Base-by-base conservation (phyloP, 768 basidiomycete species). In the Coprinellus aureogranulatus region DNA sequence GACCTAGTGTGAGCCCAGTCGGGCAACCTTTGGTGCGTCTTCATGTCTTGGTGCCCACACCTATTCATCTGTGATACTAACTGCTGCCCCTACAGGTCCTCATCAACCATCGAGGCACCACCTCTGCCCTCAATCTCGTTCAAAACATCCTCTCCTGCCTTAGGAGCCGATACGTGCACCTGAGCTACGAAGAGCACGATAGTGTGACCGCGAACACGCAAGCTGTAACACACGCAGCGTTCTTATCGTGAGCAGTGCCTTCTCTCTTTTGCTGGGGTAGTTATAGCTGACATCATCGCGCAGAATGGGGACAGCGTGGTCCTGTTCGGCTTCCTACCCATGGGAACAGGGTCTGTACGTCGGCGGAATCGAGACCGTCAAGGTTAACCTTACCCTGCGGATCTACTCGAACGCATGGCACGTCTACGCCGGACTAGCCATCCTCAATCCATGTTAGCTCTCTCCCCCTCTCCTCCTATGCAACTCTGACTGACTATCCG, bases 281-380 rank as follows among this genome's bases (percentile, higher is more conserved):
- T 6, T 34, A 34, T 34, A 34, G 14, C 47, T 22, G 28, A 46
- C 28, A n/a, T 39, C 27, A 39, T 27, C 41, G 25, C 48, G 51
- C 41, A 98, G 97, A 62, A 99, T 99, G 97, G 97, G 97, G 8
- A 96, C 94, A 0, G 97, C 97, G 0, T 99, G 97, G 97, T 82
- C 84, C 34, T 80, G 82, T 37, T 78, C 85, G 10, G 72, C 76
- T 8, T 78, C 81, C 22, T 98, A 97, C 70, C 97, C 97, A 2
- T 98, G 97, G 97, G 96, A 98, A 72, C 84, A 89, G 40, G 91
- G 92, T 1, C 85, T 90, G 48, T 98, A 98, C 72, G 92, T 97
- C 28, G 92, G 94, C 23, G 97, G 97, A 0, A 94, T 99, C 64
- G 97, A 99, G 71, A 95, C 93, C 1, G 94, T 94, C 64, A 99